phyloP scores from a whole-genome alignment of 1,284 basidiomycete genomes.

The Pseudozyma flocculosa region DNA sequence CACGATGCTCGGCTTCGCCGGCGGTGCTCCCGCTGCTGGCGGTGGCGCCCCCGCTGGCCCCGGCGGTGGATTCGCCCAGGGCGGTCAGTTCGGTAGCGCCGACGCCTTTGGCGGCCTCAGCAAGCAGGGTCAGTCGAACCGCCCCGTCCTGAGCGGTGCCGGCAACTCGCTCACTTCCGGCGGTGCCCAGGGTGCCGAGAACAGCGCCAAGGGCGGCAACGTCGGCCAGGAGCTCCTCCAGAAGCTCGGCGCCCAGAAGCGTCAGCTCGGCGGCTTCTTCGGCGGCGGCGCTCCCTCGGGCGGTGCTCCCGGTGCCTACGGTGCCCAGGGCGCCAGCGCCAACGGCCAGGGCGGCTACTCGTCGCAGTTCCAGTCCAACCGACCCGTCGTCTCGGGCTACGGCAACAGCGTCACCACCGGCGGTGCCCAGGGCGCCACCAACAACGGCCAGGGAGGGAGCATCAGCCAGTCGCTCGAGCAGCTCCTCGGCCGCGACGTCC shows the following conservation, averaged over 20 bases:
- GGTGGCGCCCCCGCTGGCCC: constrained; percentile 11
- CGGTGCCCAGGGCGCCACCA: constrained; percentile 13
- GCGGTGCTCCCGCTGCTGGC: constrained; percentile 8
- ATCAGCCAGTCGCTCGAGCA: constrained; percentile 16
- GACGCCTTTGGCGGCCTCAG: constrained; percentile 14
- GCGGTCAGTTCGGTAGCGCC: constrained; percentile 10
- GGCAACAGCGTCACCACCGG: constrained; percentile 20
- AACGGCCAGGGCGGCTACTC: constrained; percentile 12
- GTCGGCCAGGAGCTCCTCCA: constrained; percentile 13
- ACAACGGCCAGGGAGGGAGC: constrained; percentile 20
- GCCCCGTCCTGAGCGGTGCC: constrained; percentile 12
- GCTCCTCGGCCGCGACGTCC: constrained; percentile 18
- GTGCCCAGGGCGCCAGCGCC: constrained; percentile 12
- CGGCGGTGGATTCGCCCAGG: constrained; percentile 20
- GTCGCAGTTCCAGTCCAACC: constrained; percentile 18
- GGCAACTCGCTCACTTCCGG: constrained; percentile 20
- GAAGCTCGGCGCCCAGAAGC: constrained; percentile 15
- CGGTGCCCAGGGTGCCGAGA: constrained; percentile 13
- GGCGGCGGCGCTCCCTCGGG: constrained; percentile 6
- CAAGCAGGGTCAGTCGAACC: constrained; percentile 11
- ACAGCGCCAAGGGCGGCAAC: constrained; percentile 13
- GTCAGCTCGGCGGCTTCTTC: constrained; percentile 10
- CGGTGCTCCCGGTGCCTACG: constrained; percentile 7
- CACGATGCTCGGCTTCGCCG: neutral
- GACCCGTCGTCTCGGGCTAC: constrained; percentile 16